These are phyloP conservation scores for Vigna angularis DNA, from an alignment of 306 rosid genomes.

Conservation along the genomic window DNA sequence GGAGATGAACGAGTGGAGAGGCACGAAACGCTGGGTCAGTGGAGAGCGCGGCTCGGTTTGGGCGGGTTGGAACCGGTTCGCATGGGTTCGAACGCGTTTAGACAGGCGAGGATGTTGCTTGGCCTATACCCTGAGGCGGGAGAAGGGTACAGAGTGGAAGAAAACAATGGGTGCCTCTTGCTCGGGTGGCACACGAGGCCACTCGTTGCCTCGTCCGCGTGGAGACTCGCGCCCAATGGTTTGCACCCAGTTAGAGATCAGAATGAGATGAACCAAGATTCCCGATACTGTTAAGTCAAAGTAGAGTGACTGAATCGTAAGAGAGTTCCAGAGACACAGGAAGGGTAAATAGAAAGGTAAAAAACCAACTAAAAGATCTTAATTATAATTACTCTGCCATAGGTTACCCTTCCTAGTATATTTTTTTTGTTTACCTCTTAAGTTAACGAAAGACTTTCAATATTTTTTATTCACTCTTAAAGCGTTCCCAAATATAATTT, in stretches of 20 bases:
- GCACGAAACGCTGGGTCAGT: not conserved
- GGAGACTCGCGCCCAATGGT: not conserved
- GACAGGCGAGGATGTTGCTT: not conserved
- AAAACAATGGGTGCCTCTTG: conserved; percentile 5
- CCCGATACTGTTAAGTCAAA: not conserved
- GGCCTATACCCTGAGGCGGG: not conserved
- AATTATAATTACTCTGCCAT: no score
- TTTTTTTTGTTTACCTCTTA: no score
- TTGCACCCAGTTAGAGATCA: not conserved
- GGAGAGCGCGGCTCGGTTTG: not conserved
- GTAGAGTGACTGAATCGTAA: not conserved
- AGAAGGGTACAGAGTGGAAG: not conserved
- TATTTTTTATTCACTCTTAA: no score
- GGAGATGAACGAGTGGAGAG: conserved; percentile 6
- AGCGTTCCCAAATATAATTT: no score
- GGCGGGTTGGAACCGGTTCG: not conserved
- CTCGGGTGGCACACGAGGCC: conserved; percentile 1
- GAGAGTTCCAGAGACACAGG: not conserved
- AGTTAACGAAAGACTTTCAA: no score
- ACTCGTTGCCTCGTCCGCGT: not conserved
- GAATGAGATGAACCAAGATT: not conserved
- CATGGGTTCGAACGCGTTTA: conserved; percentile 5
- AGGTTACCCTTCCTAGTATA: no score
- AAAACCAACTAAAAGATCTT: not conserved
- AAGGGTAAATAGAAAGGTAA: not conserved